Conservation (phyloP, 345 rosid genomes). For the Ailanthus altissimus region DNA sequence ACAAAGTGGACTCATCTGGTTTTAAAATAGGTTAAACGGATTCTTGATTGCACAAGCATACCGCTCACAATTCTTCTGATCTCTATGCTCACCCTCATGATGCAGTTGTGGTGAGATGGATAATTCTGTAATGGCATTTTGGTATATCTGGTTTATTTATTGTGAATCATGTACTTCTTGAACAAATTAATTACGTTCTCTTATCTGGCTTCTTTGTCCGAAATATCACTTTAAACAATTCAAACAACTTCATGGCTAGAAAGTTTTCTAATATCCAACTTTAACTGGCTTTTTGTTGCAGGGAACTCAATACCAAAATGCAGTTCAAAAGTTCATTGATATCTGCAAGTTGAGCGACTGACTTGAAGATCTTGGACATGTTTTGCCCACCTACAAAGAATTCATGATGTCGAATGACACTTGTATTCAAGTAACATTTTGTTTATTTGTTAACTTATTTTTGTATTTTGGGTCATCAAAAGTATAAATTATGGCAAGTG, state of each 20-base stretch:
- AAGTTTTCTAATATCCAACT: no score
- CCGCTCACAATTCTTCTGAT: neutral
- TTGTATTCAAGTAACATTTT: neutral
- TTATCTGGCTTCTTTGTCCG: neutral
- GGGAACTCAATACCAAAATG: constrained; percentile 95
- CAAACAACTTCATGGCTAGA: no score
- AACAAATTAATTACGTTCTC: neutral
- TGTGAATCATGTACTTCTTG: no score
- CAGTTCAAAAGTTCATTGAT: constrained; percentile 79
- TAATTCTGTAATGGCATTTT: neutral
- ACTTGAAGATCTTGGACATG: constrained; percentile 1
- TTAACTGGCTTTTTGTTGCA: constrained; percentile 31
- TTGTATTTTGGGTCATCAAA: neutral
- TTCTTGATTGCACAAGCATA: neutral
- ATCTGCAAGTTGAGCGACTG: constrained; percentile 75
- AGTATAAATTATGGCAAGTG: neutral
- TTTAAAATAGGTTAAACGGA: neutral
- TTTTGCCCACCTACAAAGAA: neutral
- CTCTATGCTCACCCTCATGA: neutral
- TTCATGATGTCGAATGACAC: neutral
- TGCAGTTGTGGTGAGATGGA: neutral
- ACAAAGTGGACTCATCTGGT: neutral
- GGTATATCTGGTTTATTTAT: neutral
- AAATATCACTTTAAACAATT: neutral
- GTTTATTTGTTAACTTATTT: neutral